Base-by-base conservation (phyloP, 176 grass and related monocot species). In the Secale cereale region DNA sequence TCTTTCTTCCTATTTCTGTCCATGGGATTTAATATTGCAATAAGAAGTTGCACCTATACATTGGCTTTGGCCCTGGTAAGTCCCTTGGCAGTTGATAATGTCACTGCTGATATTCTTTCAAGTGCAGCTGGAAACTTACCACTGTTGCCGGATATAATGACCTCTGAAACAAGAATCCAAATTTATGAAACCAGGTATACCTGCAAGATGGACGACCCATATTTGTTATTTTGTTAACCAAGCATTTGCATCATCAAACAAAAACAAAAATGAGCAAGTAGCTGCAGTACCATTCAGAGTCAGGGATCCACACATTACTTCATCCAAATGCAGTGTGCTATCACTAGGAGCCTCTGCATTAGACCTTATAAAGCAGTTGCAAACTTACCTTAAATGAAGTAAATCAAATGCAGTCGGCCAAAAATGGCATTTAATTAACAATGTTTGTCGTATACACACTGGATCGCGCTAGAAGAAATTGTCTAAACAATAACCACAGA, bases 61-160 rank as follows among this genome's bases (percentile, higher is more conserved):
- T 90, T 88, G 7, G 87, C 81, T 86, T 91, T 85, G 82, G 85
- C 85, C 22, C 86, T 80, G 75, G 66, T 90, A 60, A 90, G 85
- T 50, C 86, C 91, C 65, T 81, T 82, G 27, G 85, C 73, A 72
- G 86, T 61, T 23, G 90, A 73, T 19, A 94, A 76, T 40, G 87
- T 63, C 12, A 74, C 81, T 33, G 77, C 87, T 61, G 81, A 88
- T 45, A 94, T 89, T 36, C 72, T 70, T 61, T 89, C 88, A 9
- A 74, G 65, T 69, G 83, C 77, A 76, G 20, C 78, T 74, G 82
- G 83, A 35, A 82, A 19, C 37, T 60, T 82, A 69, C 76, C 69
- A 8, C 85, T 81, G 52, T 90, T 88, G 77, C 69, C 74, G 22
- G 79, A 80, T 69, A 90, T 85, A 43, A 45, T 81, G 26, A 71